Percentiles rank a stretch among this genome's conserved stretches.
phyloP scores from a whole-genome alignment of 164 flowering plant species.

The Taxillus chinensis region DNA sequence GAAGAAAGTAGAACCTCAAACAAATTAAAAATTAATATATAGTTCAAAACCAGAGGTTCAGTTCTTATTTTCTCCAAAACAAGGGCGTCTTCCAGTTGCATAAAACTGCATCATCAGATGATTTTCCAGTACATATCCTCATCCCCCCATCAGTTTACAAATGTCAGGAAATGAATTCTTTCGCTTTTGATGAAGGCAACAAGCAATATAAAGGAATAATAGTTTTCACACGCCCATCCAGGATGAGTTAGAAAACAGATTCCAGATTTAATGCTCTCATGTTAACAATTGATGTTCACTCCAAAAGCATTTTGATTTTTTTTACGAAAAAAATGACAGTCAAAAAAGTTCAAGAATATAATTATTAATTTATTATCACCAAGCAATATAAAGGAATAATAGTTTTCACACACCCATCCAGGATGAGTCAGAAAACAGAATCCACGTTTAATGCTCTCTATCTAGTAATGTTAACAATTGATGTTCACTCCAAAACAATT shows the following conservation, averaged over 20 bases:
- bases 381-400: not conserved
- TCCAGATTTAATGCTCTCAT: not conserved
- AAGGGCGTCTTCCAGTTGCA: too few relatives aligned
- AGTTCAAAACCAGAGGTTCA: too few relatives aligned
- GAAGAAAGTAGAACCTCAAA: too few relatives aligned
- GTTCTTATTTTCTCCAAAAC: too few relatives aligned
- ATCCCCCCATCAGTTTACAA: not conserved
- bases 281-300: not conserved
- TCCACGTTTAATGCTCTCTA: not conserved
- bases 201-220: not conserved
- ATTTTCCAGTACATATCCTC: not conserved
- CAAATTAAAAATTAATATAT: too few relatives aligned
- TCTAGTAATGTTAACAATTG: not conserved
- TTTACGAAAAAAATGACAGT: not conserved
- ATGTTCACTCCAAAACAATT: not conserved
- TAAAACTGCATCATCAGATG: too few relatives aligned
- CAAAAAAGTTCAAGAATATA: not conserved
- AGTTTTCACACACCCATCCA: not conserved
- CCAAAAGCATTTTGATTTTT: not conserved
- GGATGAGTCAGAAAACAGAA: not conserved
- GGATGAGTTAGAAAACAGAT: not conserved
- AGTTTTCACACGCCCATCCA: not conserved
- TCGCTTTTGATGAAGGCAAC: not conserved
- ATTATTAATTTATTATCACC: not conserved
- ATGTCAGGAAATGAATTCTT: not conserved